Evolutionary conservation across 495 filamentous ascomycete genomes (phyloP), one percentile per base, ranked within the genome.

Genomic region (Halenospora varia): DNA sequence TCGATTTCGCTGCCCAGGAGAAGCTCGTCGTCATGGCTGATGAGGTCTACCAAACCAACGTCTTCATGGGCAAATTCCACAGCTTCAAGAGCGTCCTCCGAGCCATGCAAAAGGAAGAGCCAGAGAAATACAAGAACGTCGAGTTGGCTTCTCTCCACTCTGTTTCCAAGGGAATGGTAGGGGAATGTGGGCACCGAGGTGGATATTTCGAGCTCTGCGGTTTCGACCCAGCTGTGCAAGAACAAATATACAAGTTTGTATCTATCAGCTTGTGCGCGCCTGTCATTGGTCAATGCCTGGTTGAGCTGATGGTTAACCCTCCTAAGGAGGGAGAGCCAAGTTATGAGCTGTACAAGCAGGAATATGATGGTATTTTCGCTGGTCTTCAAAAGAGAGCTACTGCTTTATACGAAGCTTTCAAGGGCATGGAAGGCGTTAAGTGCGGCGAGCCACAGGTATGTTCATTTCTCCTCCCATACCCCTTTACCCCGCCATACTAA

Each of bases 11-110:
- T 24, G 86, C 88, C 10, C 78, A 92, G 70, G 82, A 97, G 76
- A 85, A 86, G 53, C 81, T 98, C 15, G 92, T 97, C 13, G 76
- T 97, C 41, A 76, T 98, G 41, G 94, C 95, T 55, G 94, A 98
- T 65, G 94, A 98, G 73, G 94, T 98, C 8, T 98, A 98, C 82
- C 94, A 98, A 74, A 97, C 95, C 67, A 98, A 98, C 71, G 87
- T 98, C 63, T 98, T 97, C 75, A 68, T 85, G 46, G 95, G 95
- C 68, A 78, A 92, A 64, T 97, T 97, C 76, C 83, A 88, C 70
- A 92, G 87, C 53, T 97, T 98, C 84, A 96, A 97, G 77, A 86
- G 88, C 66, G 83, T 86, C 35, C 83, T 98, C 11, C 83, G 92
- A 19, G 86, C 88, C 64, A 72, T 97, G 45, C 95, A 97, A 71